phyloP scores from a whole-genome alignment of 805 yeast genomes.

The Nakazawaea wickerhamii region DNA sequence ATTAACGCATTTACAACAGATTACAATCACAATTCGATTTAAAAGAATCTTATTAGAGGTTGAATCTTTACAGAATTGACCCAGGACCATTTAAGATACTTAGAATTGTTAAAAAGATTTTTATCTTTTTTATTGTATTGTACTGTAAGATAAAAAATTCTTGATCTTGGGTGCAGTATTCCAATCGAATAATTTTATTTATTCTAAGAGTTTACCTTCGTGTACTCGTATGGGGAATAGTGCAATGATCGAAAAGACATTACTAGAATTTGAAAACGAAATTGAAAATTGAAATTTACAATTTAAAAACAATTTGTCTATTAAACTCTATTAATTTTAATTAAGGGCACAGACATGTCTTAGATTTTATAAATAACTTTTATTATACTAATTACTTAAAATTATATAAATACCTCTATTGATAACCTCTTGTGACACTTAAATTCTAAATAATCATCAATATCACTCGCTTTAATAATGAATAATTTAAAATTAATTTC shows the following conservation, averaged over 20 bases:
- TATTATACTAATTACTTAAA: too few species aligned
- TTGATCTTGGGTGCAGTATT: constrained; percentile 64
- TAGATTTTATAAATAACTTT: too few species aligned
- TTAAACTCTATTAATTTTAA: not conserved
- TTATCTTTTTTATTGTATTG: constrained; percentile 21
- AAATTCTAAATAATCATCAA: too few species aligned
- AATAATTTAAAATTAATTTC: too few species aligned
- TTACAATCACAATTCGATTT: constrained; percentile 33
- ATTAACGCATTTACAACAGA: constrained; percentile 50
- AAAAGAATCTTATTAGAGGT: constrained; percentile 55
- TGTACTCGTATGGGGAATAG: constrained; percentile 58
- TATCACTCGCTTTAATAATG: too few species aligned
- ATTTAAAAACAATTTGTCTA: too few species aligned
- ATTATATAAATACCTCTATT: too few species aligned
- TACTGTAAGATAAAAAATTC: constrained; percentile 47
- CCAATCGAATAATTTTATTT: constrained; percentile 35
- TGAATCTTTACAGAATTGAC: constrained; percentile 48
- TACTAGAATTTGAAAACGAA: not conserved
- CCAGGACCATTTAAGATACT: constrained; percentile 56
- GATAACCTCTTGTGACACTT: too few species aligned
- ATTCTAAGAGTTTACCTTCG: constrained; percentile 57
- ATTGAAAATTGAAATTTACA: too few species aligned
- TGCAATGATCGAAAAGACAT: constrained; percentile 58
- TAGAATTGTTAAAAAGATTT: constrained; percentile 19
- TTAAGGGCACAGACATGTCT: too few species aligned